phyloP scores from a whole-genome alignment of 306 rosid species.

The Arachis stenosperma region DNA sequence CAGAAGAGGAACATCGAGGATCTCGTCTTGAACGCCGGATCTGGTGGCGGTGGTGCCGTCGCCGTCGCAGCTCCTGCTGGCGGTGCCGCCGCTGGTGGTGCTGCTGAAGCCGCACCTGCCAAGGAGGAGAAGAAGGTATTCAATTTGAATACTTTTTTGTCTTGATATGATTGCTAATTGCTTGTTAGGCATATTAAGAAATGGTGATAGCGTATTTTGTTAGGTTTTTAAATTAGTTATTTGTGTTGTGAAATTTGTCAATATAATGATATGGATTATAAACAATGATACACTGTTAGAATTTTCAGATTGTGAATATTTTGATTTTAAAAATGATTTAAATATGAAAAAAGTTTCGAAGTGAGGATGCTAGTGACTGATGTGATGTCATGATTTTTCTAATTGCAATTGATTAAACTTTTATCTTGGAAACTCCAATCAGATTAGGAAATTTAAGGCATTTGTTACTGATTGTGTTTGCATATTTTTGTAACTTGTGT shows the following conservation, averaged over 20 bases:
- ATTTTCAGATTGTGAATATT: slow-evolving; percentile 33
- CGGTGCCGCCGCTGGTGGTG: slow-evolving; percentile 36
- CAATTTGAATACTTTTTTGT: not conserved
- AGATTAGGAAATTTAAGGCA: not conserved
- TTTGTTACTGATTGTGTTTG: not conserved
- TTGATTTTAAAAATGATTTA: too few species aligned
- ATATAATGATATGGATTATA: not conserved
- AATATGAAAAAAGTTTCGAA: too few species aligned
- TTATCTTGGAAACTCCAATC: not conserved
- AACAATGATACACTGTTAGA: slow-evolving; percentile 52
- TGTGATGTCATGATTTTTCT: too few species aligned
- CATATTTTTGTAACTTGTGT: too few species aligned
- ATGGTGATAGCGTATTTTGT: not conserved
- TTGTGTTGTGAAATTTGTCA: not conserved
- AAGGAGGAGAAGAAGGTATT: slow-evolving; percentile 72
- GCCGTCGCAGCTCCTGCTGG: slow-evolving; percentile 49
- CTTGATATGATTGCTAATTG: not conserved
- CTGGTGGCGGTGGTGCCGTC: slow-evolving; percentile 56
- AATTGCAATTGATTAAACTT: too few species aligned
- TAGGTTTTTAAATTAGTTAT: not conserved
- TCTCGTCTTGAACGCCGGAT: slow-evolving; percentile 58
- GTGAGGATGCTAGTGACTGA: not conserved
- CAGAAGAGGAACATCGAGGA: slow-evolving; percentile 67
- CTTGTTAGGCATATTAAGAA: not conserved
- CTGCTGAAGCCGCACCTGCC: slow-evolving; percentile 51